Evolutionary conservation across 192 early-diverging fungal genomes (phyloP).

Genomic region (Spinellus fusiger): DNA sequence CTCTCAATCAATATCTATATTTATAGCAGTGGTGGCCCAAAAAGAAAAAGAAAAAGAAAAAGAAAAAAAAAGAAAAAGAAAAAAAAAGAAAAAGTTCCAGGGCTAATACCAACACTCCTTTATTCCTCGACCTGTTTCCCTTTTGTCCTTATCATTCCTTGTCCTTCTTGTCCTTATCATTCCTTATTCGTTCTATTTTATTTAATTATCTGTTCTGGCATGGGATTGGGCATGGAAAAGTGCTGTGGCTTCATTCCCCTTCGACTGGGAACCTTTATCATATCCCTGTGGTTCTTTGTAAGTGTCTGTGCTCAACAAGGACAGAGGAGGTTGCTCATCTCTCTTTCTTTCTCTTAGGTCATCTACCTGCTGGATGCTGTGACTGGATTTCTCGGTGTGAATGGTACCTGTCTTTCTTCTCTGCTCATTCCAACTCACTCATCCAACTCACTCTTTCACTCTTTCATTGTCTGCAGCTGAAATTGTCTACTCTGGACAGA

Average conservation of each 20-base stretch:
- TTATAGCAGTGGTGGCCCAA: no score
- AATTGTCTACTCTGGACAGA: conserved; percentile 27
- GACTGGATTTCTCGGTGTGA: conserved; percentile 18
- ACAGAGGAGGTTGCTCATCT: neutral
- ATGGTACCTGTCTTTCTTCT: conserved; percentile 5
- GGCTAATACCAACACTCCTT: neutral
- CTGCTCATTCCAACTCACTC: neutral
- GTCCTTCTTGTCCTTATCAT: neutral
- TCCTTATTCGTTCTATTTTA: neutral
- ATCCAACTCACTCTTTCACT: neutral
- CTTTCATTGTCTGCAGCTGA: conserved; percentile 4
- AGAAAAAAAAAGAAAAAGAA: neutral
- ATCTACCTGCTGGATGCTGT: conserved; percentile 6
- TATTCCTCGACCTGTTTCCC: neutral
- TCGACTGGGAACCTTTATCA: conserved; percentile 29
- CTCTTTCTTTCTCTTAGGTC: conserved; percentile 1
- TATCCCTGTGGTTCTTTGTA: conserved; percentile 33
- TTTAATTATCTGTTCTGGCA: conserved; percentile 1
- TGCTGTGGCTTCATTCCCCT: conserved; percentile 36
- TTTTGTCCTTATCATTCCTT: neutral
- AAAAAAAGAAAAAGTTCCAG: neutral
- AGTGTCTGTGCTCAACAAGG: neutral
- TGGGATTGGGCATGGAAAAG: conserved; percentile 26
- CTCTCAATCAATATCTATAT: neutral
- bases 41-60: no score